Conservation (phyloP, 192 early-diverging fungal species). For the Chytriomyces sp. region DNA sequence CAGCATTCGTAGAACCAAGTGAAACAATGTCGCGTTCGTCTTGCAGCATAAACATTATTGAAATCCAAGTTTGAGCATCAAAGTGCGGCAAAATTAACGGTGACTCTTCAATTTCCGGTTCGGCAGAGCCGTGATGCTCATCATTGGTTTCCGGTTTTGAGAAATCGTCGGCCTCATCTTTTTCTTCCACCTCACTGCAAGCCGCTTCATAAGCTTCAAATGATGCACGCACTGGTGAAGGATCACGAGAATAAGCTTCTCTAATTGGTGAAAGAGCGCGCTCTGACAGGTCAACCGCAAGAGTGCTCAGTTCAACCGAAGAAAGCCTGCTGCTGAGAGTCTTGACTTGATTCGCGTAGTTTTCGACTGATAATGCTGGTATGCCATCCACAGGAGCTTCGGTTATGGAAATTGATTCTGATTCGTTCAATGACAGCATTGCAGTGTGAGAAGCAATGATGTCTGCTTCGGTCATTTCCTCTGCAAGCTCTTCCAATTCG, state of each 20-base stretch:
- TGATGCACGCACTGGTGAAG: neutral
- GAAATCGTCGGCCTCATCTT: neutral
- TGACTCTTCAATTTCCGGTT: neutral
- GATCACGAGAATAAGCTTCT: neutral
- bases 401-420: neutral
- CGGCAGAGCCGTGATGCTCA: neutral
- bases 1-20: slow-evolving; percentile 12
- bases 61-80: slow-evolving; percentile 22
- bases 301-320: slow-evolving; percentile 4
- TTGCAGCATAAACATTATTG: slow-evolving; percentile 13
- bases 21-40: slow-evolving; percentile 17
- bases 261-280: neutral
- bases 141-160: neutral
- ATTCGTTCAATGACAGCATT: neutral
- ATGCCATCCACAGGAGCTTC: neutral
- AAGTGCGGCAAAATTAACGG: neutral
- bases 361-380: neutral
- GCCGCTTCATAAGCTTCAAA: neutral
- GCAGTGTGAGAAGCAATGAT: neutral
- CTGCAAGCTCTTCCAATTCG: neutral
- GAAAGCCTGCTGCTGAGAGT: slow-evolving; percentile 5
- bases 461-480: neutral
- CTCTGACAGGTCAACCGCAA: slow-evolving; percentile 3
- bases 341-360: neutral
- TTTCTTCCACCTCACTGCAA: neutral